phyloP scores from a whole-genome alignment of 1,139 yeast genomes.

The Petasospora fabianii region DNA sequence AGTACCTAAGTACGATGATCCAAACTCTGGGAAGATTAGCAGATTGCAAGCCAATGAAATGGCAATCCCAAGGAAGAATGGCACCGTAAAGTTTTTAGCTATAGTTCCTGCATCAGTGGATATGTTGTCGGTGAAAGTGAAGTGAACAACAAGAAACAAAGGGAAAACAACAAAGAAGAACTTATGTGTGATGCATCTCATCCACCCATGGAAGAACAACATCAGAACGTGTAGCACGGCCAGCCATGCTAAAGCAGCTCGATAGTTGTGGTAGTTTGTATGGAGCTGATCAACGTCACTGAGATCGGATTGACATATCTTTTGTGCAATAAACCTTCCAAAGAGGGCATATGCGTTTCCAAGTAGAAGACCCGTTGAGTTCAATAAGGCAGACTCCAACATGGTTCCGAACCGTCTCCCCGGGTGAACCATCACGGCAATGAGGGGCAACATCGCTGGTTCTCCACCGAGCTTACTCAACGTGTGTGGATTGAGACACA shows the following conservation, averaged over 20 bases:
- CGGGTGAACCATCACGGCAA: slow-evolving; percentile 46
- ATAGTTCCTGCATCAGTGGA: slow-evolving; percentile 30
- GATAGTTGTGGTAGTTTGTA: slow-evolving; percentile 29
- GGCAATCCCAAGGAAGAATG: slow-evolving; percentile 43
- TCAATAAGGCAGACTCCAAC: slow-evolving; percentile 39
- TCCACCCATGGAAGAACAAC: slow-evolving; percentile 46
- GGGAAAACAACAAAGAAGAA: slow-evolving; percentile 44
- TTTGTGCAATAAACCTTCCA: slow-evolving; percentile 39
- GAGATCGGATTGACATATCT: slow-evolving; percentile 25
- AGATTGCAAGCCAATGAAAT: slow-evolving; percentile 40
- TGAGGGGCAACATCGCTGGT: slow-evolving; percentile 40
- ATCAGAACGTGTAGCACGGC: slow-evolving; percentile 42
- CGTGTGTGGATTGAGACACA: slow-evolving; percentile 36
- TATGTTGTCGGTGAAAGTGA: slow-evolving; percentile 38
- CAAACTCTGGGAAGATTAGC: slow-evolving; percentile 46
- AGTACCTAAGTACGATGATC: slow-evolving; percentile 44
- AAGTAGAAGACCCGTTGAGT: slow-evolving; percentile 38
- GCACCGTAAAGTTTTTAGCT: slow-evolving; percentile 37
- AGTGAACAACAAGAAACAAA: slow-evolving; percentile 44
- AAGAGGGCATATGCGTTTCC: slow-evolving; percentile 41
- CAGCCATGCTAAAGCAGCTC: slow-evolving; percentile 39
- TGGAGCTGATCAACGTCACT: slow-evolving; percentile 30
- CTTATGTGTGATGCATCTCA: slow-evolving; percentile 43
- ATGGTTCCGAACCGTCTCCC: slow-evolving; percentile 47
- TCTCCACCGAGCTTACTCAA: slow-evolving; percentile 35